phyloP scores from a whole-genome alignment of 2,329 filamentous ascomycete species.

The Orbilia ellipsospora region DNA sequence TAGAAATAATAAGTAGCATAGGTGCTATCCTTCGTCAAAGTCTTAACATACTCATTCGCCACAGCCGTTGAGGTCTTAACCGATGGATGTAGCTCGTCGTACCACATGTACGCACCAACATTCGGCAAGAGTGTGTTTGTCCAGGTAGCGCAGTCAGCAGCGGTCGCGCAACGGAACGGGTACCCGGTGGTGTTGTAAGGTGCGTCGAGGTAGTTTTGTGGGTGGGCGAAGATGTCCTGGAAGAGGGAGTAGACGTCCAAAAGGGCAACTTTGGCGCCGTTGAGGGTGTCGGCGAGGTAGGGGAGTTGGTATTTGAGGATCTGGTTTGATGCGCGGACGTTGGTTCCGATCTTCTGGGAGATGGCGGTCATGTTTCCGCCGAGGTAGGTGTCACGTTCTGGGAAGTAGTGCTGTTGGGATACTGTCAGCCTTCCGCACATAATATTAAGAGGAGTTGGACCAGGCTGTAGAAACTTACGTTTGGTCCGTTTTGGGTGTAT shows the following conservation, averaged over 20 bases:
- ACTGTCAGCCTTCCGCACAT: conserved; percentile 66
- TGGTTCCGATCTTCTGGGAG: conserved; percentile 43
- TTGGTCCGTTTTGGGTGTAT: conserved; percentile 68
- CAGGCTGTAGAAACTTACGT: conserved; percentile 60
- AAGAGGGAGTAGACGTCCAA: conserved; percentile 71
- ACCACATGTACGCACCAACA: conserved; percentile 75
- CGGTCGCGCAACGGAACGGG: conserved; percentile 67
- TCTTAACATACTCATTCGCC: conserved; percentile 45
- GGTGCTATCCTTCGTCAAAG: conserved; percentile 48
- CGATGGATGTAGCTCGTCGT: conserved; percentile 78
- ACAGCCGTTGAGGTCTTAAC: conserved; percentile 57
- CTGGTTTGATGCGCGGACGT: conserved; percentile 42
- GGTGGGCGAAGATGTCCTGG: conserved; percentile 72
- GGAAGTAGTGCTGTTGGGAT: conserved; percentile 63
- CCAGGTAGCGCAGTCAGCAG: conserved; percentile 57
- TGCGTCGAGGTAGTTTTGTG: conserved; percentile 71
- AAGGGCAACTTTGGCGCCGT: conserved; percentile 71
- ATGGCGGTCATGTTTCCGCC: conserved; percentile 46
- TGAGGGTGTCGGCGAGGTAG: conserved; percentile 47
- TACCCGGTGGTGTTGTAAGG: conserved; percentile 73
- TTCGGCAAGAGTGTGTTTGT: conserved; percentile 61
- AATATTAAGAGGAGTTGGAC: conserved; percentile 62
- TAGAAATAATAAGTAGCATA: conserved; percentile 51
- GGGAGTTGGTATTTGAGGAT: conserved; percentile 47
- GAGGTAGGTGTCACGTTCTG: conserved; percentile 46